phyloP scores from a whole-genome alignment of 140 eudicot species.

The Bidens hawaiensis region DNA sequence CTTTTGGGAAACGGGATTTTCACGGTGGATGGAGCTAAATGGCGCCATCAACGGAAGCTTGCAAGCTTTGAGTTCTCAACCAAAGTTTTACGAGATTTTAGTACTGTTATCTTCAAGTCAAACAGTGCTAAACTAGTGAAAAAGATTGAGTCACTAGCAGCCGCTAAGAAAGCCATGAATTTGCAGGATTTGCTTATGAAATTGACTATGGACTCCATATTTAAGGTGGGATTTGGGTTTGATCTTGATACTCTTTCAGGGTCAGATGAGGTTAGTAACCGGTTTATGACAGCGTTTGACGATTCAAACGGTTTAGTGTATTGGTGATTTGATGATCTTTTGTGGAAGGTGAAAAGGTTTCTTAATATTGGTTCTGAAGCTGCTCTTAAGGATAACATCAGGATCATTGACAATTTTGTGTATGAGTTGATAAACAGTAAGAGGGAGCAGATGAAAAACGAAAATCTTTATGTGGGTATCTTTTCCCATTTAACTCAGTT shows the following conservation, averaged over 20 bases:
- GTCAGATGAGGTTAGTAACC: conserved; percentile 33
- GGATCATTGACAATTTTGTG: conserved; percentile 43
- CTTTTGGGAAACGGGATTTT: conserved; percentile 66
- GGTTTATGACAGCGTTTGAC: conserved; percentile 47
- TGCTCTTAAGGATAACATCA: conserved; percentile 32
- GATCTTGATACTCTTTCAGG: conserved; percentile 49
- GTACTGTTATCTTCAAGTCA: conserved; percentile 37
- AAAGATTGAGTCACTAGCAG: conserved; percentile 31
- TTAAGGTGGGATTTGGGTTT: conserved; percentile 56
- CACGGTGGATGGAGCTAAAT: conserved; percentile 56
- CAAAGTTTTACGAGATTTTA: conserved; percentile 49
- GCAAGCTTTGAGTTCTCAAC: conserved; percentile 67
- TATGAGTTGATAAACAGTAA: conserved; percentile 43
- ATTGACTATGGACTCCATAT: conserved; percentile 50
- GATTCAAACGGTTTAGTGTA: conserved; percentile 43
- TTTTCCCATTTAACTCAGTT: background rate
- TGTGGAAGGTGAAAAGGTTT: conserved; percentile 46
- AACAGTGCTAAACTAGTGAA: conserved; percentile 35
- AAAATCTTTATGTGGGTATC: conserved; percentile 27
- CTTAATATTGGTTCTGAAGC: conserved; percentile 58
- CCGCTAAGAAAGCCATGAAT: conserved; percentile 18
- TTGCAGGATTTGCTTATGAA: conserved; percentile 57
- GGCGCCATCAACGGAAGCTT: conserved; percentile 67
- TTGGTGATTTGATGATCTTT: conserved; percentile 47
- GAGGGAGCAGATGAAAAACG: conserved; percentile 44